These are phyloP conservation scores for Naematelia aurantialba DNA, from an alignment of 768 basidiomycete species.

Conservation along the genomic window DNA sequence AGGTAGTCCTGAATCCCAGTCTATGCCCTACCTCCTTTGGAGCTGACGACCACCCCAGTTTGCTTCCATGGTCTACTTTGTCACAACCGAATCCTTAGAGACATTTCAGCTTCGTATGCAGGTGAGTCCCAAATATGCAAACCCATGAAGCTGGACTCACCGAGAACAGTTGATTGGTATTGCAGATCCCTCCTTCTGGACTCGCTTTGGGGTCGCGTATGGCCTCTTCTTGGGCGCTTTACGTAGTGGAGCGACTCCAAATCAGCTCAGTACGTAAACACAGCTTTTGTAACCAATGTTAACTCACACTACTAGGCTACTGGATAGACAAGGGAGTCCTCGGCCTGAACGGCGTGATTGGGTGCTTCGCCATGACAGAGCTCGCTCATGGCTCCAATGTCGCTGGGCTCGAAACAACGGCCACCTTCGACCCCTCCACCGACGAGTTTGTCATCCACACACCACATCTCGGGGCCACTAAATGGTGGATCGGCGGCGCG, in stretches of 20 bases:
- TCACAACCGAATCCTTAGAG: constrained; percentile 52
- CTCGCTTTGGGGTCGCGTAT: constrained; percentile 51
- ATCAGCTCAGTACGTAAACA: constrained; percentile 48
- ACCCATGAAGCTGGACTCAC: background rate
- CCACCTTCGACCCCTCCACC: constrained; percentile 51
- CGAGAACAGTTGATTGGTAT: constrained; percentile 41
- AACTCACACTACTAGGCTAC: constrained; percentile 35
- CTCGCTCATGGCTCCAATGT: constrained; percentile 52
- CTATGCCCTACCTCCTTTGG: background rate
- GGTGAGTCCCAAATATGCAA: constrained; percentile 29
- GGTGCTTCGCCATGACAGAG: constrained; percentile 51
- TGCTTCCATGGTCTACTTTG: constrained; percentile 51
- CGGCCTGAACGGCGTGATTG: constrained; percentile 53
- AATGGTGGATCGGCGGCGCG: constrained; percentile 56
- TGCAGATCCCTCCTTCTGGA: constrained; percentile 54
- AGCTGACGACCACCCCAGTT: constrained; percentile 36
- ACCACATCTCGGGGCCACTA: constrained; percentile 52
- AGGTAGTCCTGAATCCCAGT: constrained; percentile 5
- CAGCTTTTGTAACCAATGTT: background rate
- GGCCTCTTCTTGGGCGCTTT: constrained; percentile 52
- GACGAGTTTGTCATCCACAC: constrained; percentile 55
- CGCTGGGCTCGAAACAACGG: constrained; percentile 54
- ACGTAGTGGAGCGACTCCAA: constrained; percentile 51
- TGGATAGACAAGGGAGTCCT: constrained; percentile 53
- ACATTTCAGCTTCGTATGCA: constrained; percentile 52